Evolutionary conservation across 2,329 filamentous ascomycete genomes (phyloP), one percentile per base, ranked within the genome.

Genomic region (Massarina eburnea): DNA sequence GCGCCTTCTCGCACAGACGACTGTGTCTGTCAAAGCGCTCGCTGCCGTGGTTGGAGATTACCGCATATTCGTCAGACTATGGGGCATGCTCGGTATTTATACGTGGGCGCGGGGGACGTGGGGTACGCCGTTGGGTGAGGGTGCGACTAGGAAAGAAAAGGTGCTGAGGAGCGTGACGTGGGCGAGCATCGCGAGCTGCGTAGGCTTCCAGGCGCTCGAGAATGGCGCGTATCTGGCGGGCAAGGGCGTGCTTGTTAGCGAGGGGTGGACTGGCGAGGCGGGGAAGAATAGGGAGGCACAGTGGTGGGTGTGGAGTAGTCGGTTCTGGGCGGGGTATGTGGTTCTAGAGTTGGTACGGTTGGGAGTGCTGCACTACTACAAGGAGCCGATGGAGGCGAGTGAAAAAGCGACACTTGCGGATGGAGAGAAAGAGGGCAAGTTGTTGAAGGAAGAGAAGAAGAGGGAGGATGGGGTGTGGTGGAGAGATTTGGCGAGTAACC

Each of bases 291-390:
- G 79, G 38, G 80, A 88, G 66, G 78, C 68, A 21, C 76, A 73
- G 55, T 84, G 85, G 64, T 85, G 81, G 71, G 67, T 84, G 15
- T 88, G 86, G 83, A 91, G 88, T 70, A 84, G 82, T 46, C 79
- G 90, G 35, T 88, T 87, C 52, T 97, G 92, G 90, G 82, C 85
- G 43, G 78, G 80, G 19, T 90, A 91, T 73, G 84, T 95, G 6
- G 81, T 80, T 17, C 74, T 91, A 49, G 90, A 96, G 74, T 79
- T 94, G 50, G 76, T 83, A 39, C 77, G 86, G 51, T 73, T 96
- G 46, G 59, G 60, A 19, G 54, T 71, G 7, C 54, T 67, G 49
- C 72, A 74, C 64, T 59, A 73, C 52, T 60, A 58, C 21, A 30
- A 10, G 20, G 21, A 8, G 12, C 18, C 19, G n/a, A 19, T 22